Evolutionary conservation across 805 yeast species (phyloP).

Genomic region (Metschnikowia borealis): DNA sequence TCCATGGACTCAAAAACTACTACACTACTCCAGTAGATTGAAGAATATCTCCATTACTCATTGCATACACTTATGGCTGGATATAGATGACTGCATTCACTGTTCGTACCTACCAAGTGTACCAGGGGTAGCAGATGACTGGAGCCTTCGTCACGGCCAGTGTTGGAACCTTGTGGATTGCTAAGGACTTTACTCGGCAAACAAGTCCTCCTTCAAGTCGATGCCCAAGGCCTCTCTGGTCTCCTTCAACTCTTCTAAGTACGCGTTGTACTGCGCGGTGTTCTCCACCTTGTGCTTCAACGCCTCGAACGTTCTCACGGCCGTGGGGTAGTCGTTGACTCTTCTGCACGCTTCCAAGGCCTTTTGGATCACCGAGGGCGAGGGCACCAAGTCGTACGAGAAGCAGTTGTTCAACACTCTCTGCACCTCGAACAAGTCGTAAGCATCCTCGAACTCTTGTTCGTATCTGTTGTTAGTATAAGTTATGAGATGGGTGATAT

Average conservation of each 20-base stretch:
- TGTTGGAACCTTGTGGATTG: background rate
- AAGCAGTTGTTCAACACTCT: conserved; percentile 97
- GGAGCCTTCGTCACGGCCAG: too few relatives aligned
- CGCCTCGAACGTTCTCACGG: conserved; percentile 97
- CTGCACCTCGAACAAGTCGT: conserved; percentile 49
- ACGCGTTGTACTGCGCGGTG: conserved; percentile 90
- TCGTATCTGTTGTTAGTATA: conserved; percentile 61
- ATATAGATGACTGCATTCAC: too few relatives aligned
- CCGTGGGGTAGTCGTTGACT: conserved; percentile 98
- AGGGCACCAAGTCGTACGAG: conserved; percentile 97
- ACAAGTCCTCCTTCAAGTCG: conserved; percentile 88
- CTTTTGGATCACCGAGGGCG: conserved; percentile 92
- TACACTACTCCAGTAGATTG: too few relatives aligned
- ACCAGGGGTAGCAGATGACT: too few relatives aligned
- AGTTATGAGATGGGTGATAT: background rate
- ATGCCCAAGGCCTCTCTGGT: conserved; percentile 90
- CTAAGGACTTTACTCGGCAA: conserved; percentile 20
- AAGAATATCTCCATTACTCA: too few relatives aligned
- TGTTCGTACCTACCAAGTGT: too few relatives aligned
- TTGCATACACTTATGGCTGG: too few relatives aligned
- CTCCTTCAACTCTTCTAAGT: conserved; percentile 89
- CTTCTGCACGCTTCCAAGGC: conserved; percentile 98
- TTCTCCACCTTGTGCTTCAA: conserved; percentile 94
- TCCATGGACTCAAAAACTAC: too few relatives aligned
- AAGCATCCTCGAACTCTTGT: conserved; percentile 85